Evolutionary conservation across 257 asterid genomes (phyloP).

Genomic region (Catharanthus roseus): DNA sequence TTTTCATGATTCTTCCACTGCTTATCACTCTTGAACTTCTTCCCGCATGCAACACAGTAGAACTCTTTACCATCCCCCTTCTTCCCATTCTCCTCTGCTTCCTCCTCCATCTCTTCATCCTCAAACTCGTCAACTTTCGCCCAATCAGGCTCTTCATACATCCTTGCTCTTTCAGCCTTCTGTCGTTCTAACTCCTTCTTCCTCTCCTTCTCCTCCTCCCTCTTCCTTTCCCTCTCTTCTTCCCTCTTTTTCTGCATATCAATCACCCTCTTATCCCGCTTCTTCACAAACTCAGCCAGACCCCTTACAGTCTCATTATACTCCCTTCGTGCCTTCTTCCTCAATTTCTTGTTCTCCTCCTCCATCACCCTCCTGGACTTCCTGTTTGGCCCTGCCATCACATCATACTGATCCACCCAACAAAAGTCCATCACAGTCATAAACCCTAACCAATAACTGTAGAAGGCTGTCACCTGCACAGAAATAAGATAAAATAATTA

Average conservation of each 20-base stretch:
- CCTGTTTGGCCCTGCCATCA: constrained; percentile 75
- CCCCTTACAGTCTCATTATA: constrained; percentile 89
- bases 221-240: constrained; percentile 81
- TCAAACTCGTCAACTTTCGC: constrained; percentile 61
- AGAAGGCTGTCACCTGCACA: constrained; percentile 87
- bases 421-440: constrained; percentile 70
- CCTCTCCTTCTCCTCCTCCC: constrained; percentile 62
- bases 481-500: not conserved
- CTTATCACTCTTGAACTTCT: constrained; percentile 91
- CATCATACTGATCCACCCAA: constrained; percentile 88
- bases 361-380: constrained; percentile 84
- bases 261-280: constrained; percentile 89
- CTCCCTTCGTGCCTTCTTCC: constrained; percentile 82
- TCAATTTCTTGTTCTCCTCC: constrained; percentile 86
- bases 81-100: constrained; percentile 39
- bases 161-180: constrained; percentile 69
- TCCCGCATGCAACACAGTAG: constrained; percentile 84
- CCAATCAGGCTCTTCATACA: constrained; percentile 86
- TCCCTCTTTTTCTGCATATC: constrained; percentile 85
- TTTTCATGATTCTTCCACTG: constrained; percentile 98
- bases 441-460: constrained; percentile 81
- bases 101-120: constrained; percentile 50
- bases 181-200: constrained; percentile 78
- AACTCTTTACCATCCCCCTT: constrained; percentile 38
- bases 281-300: constrained; percentile 82